These are phyloP conservation scores for Symbiodinium natans DNA, from an alignment of 73 alveolate genomes.

Conservation along the genomic window DNA sequence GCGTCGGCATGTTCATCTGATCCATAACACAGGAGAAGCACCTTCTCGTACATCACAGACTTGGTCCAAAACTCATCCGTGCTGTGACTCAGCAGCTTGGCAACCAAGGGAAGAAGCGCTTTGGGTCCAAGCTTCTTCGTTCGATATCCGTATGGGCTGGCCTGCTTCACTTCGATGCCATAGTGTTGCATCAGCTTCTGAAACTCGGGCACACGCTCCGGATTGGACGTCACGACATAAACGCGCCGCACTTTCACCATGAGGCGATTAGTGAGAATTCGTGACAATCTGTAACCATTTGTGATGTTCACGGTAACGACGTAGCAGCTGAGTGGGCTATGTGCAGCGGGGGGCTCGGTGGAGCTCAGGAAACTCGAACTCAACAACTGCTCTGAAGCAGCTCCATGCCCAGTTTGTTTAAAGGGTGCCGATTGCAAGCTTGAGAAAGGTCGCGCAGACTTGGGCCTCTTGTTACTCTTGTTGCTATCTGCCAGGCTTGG, in stretches of 20 bases:
- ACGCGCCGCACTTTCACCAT: slow-evolving; percentile 62
- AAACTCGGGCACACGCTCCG: slow-evolving; percentile 73
- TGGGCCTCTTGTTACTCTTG: too few relatives aligned
- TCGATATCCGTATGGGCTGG: slow-evolving; percentile 76
- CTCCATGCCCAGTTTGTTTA: too few relatives aligned
- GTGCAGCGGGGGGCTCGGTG: neutral
- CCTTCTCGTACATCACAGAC: slow-evolving; percentile 72
- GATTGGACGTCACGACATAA: slow-evolving; percentile 67
- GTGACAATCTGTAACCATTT: neutral
- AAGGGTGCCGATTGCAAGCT: too few relatives aligned
- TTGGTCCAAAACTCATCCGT: slow-evolving; percentile 58
- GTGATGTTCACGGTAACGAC: neutral
- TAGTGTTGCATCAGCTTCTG: slow-evolving; percentile 45
- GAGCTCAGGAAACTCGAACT: too few relatives aligned
- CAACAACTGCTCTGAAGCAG: too few relatives aligned
- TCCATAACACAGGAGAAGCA: slow-evolving; percentile 55
- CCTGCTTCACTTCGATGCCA: slow-evolving; percentile 50
- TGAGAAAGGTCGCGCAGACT: too few relatives aligned
- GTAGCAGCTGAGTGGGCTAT: neutral
- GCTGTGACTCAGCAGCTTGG: slow-evolving; percentile 25
- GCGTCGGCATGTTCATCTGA: slow-evolving; percentile 49
- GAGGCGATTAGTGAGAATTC: neutral
- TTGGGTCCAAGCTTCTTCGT: slow-evolving; percentile 19
- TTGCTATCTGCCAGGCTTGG: too few relatives aligned
- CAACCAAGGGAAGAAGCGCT: slow-evolving; percentile 46